phyloP scores from a whole-genome alignment of 78 protist genomes.

The Dictyostelium firmibasis region DNA sequence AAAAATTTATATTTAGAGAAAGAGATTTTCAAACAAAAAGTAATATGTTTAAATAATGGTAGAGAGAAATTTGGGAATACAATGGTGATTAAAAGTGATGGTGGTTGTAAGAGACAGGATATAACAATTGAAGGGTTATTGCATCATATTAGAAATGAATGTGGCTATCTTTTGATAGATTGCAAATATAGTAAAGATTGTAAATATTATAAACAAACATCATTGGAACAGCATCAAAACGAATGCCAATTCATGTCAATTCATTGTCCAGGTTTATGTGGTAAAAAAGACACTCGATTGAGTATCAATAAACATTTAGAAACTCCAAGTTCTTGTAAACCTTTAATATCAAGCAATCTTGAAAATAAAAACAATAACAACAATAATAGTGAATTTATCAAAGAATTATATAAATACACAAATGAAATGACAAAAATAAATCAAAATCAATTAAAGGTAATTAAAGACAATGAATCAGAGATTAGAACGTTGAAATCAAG shows the following conservation, averaged over 20 bases:
- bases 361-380: not conserved
- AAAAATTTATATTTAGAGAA: not conserved
- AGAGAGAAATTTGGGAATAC: not conserved
- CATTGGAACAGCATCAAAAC: not conserved
- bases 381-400: not conserved
- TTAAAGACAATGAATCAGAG: not conserved
- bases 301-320: not conserved
- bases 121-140: not conserved
- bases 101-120: not conserved
- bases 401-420: not conserved
- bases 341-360: not conserved
- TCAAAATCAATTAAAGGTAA: not conserved
- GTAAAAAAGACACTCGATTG: not conserved
- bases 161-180: not conserved
- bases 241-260: not conserved
- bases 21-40: not conserved
- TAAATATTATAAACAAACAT: not conserved
- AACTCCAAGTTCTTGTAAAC: not conserved
- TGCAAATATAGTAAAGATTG: not conserved
- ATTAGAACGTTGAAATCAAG: not conserved
- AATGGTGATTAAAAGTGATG: not conserved
- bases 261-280: not conserved
- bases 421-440: not conserved
- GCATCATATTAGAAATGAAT: not conserved
- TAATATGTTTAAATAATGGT: not conserved